Conservation (phyloP, 129 eudicot genomes). For the Glebionis coronaria region DNA sequence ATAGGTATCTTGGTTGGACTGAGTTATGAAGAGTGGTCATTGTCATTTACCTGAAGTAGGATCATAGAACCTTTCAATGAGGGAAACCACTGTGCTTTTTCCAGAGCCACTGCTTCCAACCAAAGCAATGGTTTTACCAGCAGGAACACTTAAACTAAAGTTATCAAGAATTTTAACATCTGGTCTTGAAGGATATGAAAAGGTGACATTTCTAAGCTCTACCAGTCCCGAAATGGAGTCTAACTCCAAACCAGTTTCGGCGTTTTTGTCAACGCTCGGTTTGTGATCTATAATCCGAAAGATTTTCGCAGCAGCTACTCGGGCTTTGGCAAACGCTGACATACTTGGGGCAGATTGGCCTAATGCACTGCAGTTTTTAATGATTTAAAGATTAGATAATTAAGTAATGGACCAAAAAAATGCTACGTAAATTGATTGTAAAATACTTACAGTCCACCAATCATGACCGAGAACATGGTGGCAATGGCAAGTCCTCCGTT, state of each 20-base stretch:
- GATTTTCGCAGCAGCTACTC: constrained; percentile 91
- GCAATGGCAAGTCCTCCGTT: constrained; percentile 96
- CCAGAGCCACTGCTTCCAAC: constrained; percentile 99
- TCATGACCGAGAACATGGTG: constrained; percentile 94
- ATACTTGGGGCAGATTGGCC: constrained; percentile 93
- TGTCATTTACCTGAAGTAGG: constrained; percentile 70
- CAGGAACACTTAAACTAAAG: constrained; percentile 59
- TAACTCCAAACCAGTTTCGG: constrained; percentile 63
- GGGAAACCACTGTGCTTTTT: constrained; percentile 94
- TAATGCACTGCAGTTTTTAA: constrained; percentile 45
- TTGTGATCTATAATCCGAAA: constrained; percentile 73
- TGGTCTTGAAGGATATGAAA: constrained; percentile 87
- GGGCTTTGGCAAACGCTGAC: constrained; percentile 94
- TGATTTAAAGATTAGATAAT: constrained; percentile 7
- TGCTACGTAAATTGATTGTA: background rate
- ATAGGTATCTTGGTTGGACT: constrained; percentile 32
- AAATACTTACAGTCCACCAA: constrained; percentile 85
- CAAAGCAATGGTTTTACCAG: constrained; percentile 91
- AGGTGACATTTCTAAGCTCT: constrained; percentile 70
- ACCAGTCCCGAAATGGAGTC: constrained; percentile 67
- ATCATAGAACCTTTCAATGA: constrained; percentile 92
- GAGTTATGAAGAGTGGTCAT: constrained; percentile 31
- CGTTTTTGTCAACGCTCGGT: constrained; percentile 57
- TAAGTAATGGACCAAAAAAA: background rate
- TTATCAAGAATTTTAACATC: constrained; percentile 64